Percentiles rank a stretch among this genome's conserved stretches.
These are phyloP conservation scores for Dactylonectria macrodidyma DNA, from an alignment of 2,329 filamentous ascomycete species.

Conservation along the genomic window DNA sequence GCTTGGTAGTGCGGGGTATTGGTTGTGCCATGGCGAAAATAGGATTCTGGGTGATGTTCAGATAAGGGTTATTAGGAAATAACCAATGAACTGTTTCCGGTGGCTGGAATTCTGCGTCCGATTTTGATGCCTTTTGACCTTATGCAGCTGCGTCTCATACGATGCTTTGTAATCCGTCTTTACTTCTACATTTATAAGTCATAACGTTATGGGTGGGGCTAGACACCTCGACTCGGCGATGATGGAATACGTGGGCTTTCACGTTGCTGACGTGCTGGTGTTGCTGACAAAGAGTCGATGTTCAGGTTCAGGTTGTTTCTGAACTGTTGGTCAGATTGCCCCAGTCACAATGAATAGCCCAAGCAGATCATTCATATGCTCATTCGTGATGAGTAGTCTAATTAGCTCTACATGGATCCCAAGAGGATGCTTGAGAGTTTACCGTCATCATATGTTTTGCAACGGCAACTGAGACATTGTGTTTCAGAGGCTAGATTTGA, in stretches of 20 bases:
- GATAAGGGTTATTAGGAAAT: not conserved
- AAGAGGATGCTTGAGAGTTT: no score
- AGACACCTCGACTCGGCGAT: no score
- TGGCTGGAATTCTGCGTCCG: no score
- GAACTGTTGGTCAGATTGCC: not conserved
- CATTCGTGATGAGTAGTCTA: no score
- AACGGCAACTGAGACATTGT: no score
- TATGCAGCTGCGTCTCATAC: not conserved
- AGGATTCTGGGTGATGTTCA: not conserved
- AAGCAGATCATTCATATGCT: no score
- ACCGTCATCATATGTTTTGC: no score
- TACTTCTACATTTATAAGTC: not conserved
- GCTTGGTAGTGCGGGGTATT: slow-evolving; percentile 14
- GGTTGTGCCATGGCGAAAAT: not conserved
- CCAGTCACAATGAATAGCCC: no score
- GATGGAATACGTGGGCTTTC: not conserved
- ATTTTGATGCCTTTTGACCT: not conserved
- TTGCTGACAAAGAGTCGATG: not conserved
- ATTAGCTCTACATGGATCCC: no score
- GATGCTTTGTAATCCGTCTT: not conserved
- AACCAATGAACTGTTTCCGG: not conserved
- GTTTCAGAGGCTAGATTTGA: no score
- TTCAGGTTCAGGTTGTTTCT: not conserved
- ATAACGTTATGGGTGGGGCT: not conserved
- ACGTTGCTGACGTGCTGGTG: not conserved